Base-by-base conservation (phyloP, 306 rosid species). In the Prunus mongolica region DNA sequence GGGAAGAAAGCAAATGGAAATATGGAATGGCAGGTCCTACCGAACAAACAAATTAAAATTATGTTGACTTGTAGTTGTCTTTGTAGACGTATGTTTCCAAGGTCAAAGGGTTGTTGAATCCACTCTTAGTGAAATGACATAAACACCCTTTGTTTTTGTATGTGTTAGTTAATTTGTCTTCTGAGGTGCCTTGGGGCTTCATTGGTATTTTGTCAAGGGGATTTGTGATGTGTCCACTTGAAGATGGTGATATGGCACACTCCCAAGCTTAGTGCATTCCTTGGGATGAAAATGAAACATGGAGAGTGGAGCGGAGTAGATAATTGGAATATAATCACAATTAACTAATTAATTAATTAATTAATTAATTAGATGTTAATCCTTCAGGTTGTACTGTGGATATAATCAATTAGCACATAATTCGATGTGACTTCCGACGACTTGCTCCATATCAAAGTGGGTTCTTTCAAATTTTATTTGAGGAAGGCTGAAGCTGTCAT, bases 41-140 rank as follows among this genome's bases (percentile, higher is more conserved):
- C 89, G 46, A 86, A 86, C 87, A 67, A 69, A 78, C 87, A 67
- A 74, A 66, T 30, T 19, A 28, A 12, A 57, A 51, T 56, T 65
- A 3, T 12, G 78, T 86, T 83, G 89, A 86, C 89, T 80, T 79
- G 79, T 52, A 57, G 88, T 79, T 85, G 82, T 72, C 73, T 6
- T 72, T 25, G 67, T 15, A 50, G 3, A 16, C 38, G 30, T 24
- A 14, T 2, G 56, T 16, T 73, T 25, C 5, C 30, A 3, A 12
- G 69, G 77, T 61, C 77, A 73, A 60, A 18, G 20, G 69, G 58
- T 61, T 27, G 77, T 61, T 73, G 77, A 45, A 60, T 32, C 25
- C 24, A 22, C 24, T 8, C 67, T 12, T 12, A 0, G 1, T 6
- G 0, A 67, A 69, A 67, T 25, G 78, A 20, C 85, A 54, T 4